phyloP scores from a whole-genome alignment of 2,329 filamentous ascomycete species.

The Cladosporium cucumerinum region DNA sequence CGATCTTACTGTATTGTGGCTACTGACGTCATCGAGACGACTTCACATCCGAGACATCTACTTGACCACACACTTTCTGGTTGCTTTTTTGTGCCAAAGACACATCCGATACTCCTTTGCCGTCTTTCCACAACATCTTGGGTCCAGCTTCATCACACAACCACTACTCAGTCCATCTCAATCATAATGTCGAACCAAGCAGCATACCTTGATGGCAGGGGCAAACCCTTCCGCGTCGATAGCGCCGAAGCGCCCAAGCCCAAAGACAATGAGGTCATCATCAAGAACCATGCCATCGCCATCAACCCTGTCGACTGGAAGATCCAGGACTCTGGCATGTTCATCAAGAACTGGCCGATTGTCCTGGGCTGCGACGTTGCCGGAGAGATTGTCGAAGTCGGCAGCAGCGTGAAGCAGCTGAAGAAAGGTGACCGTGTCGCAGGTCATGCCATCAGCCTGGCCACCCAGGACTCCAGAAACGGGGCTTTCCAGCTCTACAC shows the following conservation, averaged over 20 bases:
- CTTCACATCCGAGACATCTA: background rate
- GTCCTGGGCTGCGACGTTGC: constrained; percentile 39
- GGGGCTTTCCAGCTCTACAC: constrained; percentile 38
- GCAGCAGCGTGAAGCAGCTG: constrained; percentile 32
- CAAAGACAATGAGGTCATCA: constrained; percentile 33
- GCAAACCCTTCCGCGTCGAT: constrained; percentile 28
- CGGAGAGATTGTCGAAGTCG: constrained; percentile 38
- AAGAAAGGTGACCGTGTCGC: constrained; percentile 38
- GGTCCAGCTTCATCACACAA: background rate
- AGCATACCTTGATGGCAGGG: constrained; percentile 31
- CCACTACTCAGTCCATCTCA: background rate
- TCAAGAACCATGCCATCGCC: constrained; percentile 37
- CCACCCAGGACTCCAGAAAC: constrained; percentile 24
- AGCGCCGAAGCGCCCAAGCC: constrained; percentile 33
- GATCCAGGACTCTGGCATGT: constrained; percentile 34
- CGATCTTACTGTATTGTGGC: background rate
- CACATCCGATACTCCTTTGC: background rate
- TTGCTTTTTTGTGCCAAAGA: background rate
- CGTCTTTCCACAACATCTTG: no score
- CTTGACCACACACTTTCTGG: background rate
- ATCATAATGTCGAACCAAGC: constrained; percentile 25
- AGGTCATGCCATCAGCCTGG: constrained; percentile 24
- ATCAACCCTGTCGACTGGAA: constrained; percentile 41
- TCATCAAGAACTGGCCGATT: constrained; percentile 35
- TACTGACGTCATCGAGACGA: constrained; percentile 7